Percentiles rank a stretch among this genome's conserved stretches.
Conservation (phyloP, 306 rosid species). For the Crataegus laevigata region DNA sequence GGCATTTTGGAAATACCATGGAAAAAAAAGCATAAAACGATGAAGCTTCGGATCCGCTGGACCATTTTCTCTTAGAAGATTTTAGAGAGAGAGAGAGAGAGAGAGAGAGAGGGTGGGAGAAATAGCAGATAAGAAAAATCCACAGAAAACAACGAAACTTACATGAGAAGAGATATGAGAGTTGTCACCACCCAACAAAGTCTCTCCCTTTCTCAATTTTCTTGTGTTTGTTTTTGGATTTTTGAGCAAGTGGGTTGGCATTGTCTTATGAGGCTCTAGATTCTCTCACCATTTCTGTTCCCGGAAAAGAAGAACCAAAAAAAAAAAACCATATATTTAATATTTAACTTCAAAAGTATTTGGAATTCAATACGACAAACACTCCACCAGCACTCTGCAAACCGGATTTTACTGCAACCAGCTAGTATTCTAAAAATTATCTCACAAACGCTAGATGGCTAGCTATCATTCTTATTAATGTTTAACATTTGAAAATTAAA, state of each 20-base stretch:
- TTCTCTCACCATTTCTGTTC: constrained; percentile 33
- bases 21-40: constrained; percentile 32
- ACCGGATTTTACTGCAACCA: constrained; percentile 7
- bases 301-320: not conserved
- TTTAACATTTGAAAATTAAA: no score
- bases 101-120: not conserved
- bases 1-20: constrained; percentile 9
- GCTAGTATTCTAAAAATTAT: no score
- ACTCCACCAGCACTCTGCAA: constrained; percentile 3
- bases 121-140: constrained; percentile 32
- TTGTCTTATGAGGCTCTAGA: constrained; percentile 37
- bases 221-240: constrained; percentile 16
- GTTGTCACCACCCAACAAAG: constrained; percentile 30
- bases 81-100: constrained; percentile 36
- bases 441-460: no score
- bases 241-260: constrained; percentile 15
- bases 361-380: constrained; percentile 11
- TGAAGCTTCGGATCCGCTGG: constrained; percentile 60
- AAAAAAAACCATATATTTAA: not conserved
- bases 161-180: constrained; percentile 52
- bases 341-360: not conserved
- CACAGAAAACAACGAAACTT: constrained; percentile 42
- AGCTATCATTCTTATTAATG: no score
- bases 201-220: constrained; percentile 30
- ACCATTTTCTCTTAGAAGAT: constrained; percentile 60